These are phyloP conservation scores for Lentinula lateritia DNA, from an alignment of 768 basidiomycete species.

Conservation along the genomic window DNA sequence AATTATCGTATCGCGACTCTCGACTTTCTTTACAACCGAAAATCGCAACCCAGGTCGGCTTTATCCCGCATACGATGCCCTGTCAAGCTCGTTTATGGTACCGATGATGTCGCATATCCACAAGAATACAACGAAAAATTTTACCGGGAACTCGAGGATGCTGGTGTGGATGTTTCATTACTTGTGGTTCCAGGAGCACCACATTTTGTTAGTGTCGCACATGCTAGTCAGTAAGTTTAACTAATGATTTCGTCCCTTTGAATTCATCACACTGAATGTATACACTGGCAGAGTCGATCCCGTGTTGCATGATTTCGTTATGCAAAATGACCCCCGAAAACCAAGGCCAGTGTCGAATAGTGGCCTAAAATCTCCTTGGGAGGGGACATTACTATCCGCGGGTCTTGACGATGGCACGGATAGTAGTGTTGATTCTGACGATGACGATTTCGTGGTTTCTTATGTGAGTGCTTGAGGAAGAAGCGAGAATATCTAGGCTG, in stretches of 20 bases:
- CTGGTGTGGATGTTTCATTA: constrained; percentile 17
- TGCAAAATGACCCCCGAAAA: background rate
- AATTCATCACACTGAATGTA: background rate
- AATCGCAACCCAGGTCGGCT: constrained; percentile 2
- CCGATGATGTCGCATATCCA: constrained; percentile 21
- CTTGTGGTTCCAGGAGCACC: constrained; percentile 16
- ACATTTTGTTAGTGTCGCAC: constrained; percentile 17
- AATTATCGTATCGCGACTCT: constrained; percentile 3
- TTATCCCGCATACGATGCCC: constrained; percentile 15
- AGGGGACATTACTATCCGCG: background rate
- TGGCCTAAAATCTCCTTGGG: background rate
- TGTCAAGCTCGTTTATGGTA: constrained; percentile 18
- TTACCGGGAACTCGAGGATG: constrained; percentile 15
- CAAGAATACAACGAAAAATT: constrained; percentile 13
- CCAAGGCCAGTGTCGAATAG: background rate
- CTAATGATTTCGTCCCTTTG: background rate
- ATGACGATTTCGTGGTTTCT: background rate
- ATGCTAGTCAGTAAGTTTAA: constrained; percentile 5
- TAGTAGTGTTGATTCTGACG: background rate
- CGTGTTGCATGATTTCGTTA: background rate
- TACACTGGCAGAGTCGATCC: background rate
- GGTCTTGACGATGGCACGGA: background rate
- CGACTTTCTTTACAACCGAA: constrained; percentile 9
- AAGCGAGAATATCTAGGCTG: background rate
- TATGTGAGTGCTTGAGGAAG: background rate